phyloP scores from a whole-genome alignment of 1,284 basidiomycete genomes.

The Moesziomyces sp. region DNA sequence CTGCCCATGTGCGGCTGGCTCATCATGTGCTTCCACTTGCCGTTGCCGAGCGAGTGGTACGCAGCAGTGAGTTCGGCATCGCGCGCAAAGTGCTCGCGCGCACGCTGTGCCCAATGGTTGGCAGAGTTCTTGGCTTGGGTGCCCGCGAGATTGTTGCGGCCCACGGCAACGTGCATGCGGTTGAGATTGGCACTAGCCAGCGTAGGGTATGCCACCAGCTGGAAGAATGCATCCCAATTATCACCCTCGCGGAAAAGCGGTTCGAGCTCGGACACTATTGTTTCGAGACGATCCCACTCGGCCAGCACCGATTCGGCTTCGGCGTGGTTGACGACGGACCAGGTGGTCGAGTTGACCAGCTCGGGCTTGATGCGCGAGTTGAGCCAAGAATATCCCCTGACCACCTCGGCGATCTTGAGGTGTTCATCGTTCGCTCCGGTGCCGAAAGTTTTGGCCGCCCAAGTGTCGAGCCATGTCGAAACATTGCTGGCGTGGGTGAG shows the following conservation, averaged over 20 bases:
- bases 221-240: constrained; percentile 36
- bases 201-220: constrained; percentile 28
- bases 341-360: constrained; percentile 75
- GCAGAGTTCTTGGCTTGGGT: constrained; percentile 33
- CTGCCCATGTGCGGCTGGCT: constrained; percentile 31
- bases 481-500: constrained; percentile 36
- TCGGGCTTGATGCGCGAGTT: constrained; percentile 78
- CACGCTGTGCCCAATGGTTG: constrained; percentile 16
- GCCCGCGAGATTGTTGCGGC: constrained; percentile 26
- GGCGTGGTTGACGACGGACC: constrained; percentile 75
- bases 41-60: constrained; percentile 17
- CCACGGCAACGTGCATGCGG: constrained; percentile 26
- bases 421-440: constrained; percentile 67
- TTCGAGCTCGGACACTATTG: constrained; percentile 13
- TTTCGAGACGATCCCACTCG: constrained; percentile 11
- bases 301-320: constrained; percentile 71
- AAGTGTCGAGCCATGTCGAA: constrained; percentile 73
- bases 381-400: constrained; percentile 74
- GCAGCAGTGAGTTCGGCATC: constrained; percentile 15
- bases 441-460: constrained; percentile 78
- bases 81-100: constrained; percentile 13
- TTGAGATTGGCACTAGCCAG: constrained; percentile 27
- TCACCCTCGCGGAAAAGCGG: constrained; percentile 7
- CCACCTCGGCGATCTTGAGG: constrained; percentile 71
- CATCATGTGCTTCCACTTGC: constrained; percentile 38